Evolutionary conservation across 495 filamentous ascomycete genomes (phyloP), one percentile per base, ranked within the genome.

Genomic region (Annulohypoxylon bovei): DNA sequence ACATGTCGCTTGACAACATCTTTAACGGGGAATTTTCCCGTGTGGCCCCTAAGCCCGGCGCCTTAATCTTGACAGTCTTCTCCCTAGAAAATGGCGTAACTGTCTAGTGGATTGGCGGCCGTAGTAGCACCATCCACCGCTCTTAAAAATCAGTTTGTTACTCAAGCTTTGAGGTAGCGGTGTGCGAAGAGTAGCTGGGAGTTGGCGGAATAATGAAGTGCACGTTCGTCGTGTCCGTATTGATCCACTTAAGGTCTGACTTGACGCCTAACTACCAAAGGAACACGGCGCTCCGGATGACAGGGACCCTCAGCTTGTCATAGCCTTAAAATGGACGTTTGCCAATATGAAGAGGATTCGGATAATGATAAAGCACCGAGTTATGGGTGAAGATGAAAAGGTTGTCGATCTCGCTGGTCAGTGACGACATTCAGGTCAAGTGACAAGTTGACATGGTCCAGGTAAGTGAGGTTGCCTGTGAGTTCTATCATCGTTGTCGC

Each of bases 361-460:
- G 65, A 39, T 53, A 59, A 68, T 68, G 47, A 65, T 72, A 27
- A 68, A 68, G 27, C 54, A 25, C 65, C 70, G 70, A 62, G 9
- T 30, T 65, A 40, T 37, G 37, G 40, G 16, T 42, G 18, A 60
- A 47, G 39, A 53, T 46, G 44, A 72, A 68, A 55, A 40, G 8
- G 49, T 23, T 39, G 61, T 65, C 49, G 61, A 72, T 65, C 65
- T 44, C 56, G 54, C 27, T 32, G 23, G 55, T 60, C 32, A 47
- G 69, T 68, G 69, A 72, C 69, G 64, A 64, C 64, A 67, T 65
- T 37, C 30, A 35, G 47, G 64, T 63, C 64, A 67, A 68, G 47
- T 60, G 69, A 68, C 69, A 49, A 61, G 60, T 47, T 22, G 37
- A 53, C 49, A 49, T 71, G 47, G 53, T 57, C 20, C 27, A 47